phyloP scores from a whole-genome alignment of 331 rosid genomes.

The Acacia concinna region DNA sequence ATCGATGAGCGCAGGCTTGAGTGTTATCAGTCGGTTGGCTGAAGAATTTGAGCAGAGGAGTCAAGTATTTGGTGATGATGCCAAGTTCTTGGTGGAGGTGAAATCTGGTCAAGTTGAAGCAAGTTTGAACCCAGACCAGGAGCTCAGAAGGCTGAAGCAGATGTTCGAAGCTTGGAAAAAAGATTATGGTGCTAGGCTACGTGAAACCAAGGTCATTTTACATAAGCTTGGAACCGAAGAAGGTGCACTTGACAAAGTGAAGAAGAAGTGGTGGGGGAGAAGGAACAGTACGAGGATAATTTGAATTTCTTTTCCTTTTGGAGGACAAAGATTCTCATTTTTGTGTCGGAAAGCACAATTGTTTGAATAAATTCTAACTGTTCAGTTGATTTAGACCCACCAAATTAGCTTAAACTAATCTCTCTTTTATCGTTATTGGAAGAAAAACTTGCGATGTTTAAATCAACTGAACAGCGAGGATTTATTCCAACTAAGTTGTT shows the following conservation, averaged over 20 bases:
- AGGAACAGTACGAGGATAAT: conserved; percentile 84
- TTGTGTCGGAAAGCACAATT: neutral
- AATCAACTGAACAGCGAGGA: conserved; percentile 21
- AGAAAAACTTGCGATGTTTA: neutral
- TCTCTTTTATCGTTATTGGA: neutral
- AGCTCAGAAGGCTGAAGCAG: conserved; percentile 91
- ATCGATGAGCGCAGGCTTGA: conserved; percentile 96
- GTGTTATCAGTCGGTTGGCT: conserved; percentile 90
- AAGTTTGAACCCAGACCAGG: conserved; percentile 83
- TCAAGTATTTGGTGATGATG: conserved; percentile 97
- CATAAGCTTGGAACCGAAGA: conserved; percentile 86
- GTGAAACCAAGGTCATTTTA: conserved; percentile 87
- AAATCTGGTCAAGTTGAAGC: conserved; percentile 98
- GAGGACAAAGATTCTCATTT: neutral
- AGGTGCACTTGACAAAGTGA: conserved; percentile 62
- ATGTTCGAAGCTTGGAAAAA: conserved; percentile 99
- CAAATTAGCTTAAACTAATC: neutral
- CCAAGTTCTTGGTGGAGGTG: conserved; percentile 99
- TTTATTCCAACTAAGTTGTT: neutral
- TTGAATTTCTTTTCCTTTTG: conserved; percentile 24
- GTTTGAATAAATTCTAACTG: neutral
- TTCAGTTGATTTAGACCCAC: neutral
- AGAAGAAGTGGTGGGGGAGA: conserved; percentile 97
- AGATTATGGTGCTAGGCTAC: conserved; percentile 78
- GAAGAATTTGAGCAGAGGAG: conserved; percentile 98